These are phyloP conservation scores for Scenedesmus sp. DNA, from an alignment of 163 green algal species.

Conservation along the genomic window DNA sequence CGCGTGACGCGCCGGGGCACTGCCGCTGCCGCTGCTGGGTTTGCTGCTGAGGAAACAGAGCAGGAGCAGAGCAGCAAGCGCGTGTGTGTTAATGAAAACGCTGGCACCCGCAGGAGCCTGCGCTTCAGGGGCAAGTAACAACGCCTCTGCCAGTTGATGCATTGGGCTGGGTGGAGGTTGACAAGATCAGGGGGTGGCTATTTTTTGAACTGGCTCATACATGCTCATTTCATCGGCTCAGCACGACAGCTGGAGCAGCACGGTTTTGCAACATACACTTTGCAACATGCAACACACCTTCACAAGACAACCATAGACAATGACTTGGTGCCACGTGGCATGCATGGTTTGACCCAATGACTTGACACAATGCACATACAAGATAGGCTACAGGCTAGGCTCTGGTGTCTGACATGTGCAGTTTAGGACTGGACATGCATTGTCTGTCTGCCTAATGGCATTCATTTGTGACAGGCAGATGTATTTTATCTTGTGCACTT, in stretches of 20 bases:
- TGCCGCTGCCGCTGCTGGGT: neutral
- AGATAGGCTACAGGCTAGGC: neutral
- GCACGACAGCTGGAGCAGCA: neutral
- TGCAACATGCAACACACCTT: neutral
- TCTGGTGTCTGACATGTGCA: neutral
- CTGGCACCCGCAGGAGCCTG: constrained; percentile 16
- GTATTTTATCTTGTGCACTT: neutral
- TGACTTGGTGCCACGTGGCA: neutral
- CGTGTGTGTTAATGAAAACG: constrained; percentile 4
- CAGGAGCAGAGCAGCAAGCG: neutral
- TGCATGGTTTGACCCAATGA: neutral
- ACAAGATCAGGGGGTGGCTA: neutral
- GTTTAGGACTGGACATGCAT: neutral
- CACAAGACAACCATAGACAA: neutral
- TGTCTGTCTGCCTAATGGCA: no score
- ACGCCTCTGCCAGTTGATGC: neutral
- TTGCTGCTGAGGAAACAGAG: neutral
- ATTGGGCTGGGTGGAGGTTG: neutral
- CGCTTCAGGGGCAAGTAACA: neutral
- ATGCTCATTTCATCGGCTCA: neutral
- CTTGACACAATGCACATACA: neutral
- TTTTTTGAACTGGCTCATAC: neutral
- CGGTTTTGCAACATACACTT: neutral
- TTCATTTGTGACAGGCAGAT: neutral
- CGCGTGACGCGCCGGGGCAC: neutral